Percentiles rank a stretch among this genome's conserved stretches.
phyloP scores from a whole-genome alignment of 2,329 filamentous ascomycete species.

The Ophiocordyceps polyrhachis-furcata region DNA sequence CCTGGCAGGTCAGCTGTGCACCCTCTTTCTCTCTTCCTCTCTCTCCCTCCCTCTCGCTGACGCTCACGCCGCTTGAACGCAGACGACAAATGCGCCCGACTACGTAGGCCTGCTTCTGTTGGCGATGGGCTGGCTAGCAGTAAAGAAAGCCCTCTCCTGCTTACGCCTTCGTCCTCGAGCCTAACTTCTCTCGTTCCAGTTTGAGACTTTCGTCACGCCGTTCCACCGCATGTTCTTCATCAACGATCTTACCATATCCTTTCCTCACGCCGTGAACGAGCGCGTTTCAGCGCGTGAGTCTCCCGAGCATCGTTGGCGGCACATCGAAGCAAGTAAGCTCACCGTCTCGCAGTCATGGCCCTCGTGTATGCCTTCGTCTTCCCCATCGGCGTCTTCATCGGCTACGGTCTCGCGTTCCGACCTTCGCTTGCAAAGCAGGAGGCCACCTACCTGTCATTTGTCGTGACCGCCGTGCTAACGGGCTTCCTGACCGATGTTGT shows the following conservation, averaged over 20 bases:
- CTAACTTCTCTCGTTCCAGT: constrained; percentile 6
- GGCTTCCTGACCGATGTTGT: constrained; percentile 75
- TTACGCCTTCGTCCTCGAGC: background rate
- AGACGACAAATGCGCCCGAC: constrained; percentile 75
- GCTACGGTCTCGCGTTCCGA: constrained; percentile 43
- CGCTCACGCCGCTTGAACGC: constrained; percentile 1
- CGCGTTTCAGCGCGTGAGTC: constrained; percentile 58
- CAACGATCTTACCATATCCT: constrained; percentile 68
- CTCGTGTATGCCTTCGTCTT: constrained; percentile 61
- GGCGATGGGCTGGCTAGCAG: constrained; percentile 45
- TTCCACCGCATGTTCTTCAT: constrained; percentile 93
- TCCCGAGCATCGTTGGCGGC: background rate
- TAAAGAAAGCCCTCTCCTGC: constrained; percentile 24
- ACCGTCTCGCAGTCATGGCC: constrained; percentile 37
- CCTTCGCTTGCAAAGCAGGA: constrained; percentile 64
- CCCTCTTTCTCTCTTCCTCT: too few species aligned
- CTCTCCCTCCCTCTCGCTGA: background rate
- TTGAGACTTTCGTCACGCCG: constrained; percentile 38
- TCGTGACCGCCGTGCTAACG: constrained; percentile 58
- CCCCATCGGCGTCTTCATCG: constrained; percentile 46
- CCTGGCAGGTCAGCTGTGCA: constrained; percentile 28
- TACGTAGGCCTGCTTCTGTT: constrained; percentile 63
- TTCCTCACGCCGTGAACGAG: constrained; percentile 69
- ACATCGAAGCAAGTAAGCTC: background rate
- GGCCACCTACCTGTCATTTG: constrained; percentile 64